Evolutionary conservation across 2,329 filamentous ascomycete genomes (phyloP), one percentile per base, ranked within the genome.

Genomic region (Hypoxylon sp.): DNA sequence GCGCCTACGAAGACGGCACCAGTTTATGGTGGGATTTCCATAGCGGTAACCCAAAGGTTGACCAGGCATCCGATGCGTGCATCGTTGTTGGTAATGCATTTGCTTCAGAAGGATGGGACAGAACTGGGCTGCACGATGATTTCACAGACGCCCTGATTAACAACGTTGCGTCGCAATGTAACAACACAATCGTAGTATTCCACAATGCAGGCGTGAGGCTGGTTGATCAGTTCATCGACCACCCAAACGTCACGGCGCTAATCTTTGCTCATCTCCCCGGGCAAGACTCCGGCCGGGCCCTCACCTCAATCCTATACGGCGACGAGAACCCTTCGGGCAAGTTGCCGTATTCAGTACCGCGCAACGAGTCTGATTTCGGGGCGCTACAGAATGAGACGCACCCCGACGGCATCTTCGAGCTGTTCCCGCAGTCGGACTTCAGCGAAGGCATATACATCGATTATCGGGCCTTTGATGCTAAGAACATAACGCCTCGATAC

Each of bases 261-360:
- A 82, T 94, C 23, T 93, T 90, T 32, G 75, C 74, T 2, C 75
- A 76, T 43, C 67, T 75, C 0, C 75, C 75, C 0, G 75, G 75
- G 2, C 75, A 75, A 85, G 90, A 94, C 79, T 90, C 87, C 65
- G 92, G 92, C 7, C 92, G 93, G 73, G 87, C 91, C 3, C 85
- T 94, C 50, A 88, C 88, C 1, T 91, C 93, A 73, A 84, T 94
- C 36, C 84, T 94, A n/a, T 94, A 92, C 77, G 92, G 92, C 51
- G 76, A 79, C 4, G 77, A 76, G 5, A 80, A 77, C 43, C 83
- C 83, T 2, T 82, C 79, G 13, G 83, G 83, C 38, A 84, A 84
- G 72, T 76, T 86, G 51, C 81, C 82, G 2, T 86, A 85, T 73
- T 86, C 85, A 0, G 85, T 87, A 25, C 84, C 82, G 23, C 83